These are phyloP conservation scores for Colletotrichum neosansevieriae DNA, from an alignment of 2,329 filamentous ascomycete genomes.

Conservation along the genomic window DNA sequence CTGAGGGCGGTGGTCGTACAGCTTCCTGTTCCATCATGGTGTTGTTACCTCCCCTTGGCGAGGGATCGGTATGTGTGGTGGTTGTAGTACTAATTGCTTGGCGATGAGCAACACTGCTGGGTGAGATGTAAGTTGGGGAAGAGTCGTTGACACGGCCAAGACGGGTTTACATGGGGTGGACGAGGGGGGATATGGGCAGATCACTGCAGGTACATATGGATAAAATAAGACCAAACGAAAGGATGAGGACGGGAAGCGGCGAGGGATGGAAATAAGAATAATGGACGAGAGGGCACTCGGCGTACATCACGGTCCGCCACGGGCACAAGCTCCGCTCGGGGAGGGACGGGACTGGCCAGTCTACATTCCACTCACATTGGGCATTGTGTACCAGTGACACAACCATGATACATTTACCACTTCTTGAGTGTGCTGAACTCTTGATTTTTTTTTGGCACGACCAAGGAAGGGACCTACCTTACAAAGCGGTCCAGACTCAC, in stretches of 20 bases:
- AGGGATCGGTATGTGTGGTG: background rate
- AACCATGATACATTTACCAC: background rate
- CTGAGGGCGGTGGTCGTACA: slow-evolving; percentile 11
- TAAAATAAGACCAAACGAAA: background rate
- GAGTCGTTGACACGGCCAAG: slow-evolving; percentile 20
- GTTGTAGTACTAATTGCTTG: background rate
- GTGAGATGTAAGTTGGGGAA: background rate
- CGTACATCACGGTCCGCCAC: slow-evolving; percentile 4
- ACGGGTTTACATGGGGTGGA: slow-evolving; percentile 12
- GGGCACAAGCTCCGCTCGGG: slow-evolving; percentile 12
- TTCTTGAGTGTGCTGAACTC: background rate
- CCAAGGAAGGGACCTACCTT: slow-evolving; percentile 15
- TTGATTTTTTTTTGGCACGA: slow-evolving; percentile 13
- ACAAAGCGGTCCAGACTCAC: slow-evolving; percentile 12
- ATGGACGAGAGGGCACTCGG: slow-evolving; percentile 31
- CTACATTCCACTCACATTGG: background rate
- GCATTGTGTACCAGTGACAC: slow-evolving; percentile 19
- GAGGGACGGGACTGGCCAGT: background rate
- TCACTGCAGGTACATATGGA: slow-evolving; percentile 20
- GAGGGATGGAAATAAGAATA: slow-evolving; percentile 17
- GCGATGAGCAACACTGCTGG: background rate
- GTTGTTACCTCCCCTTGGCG: slow-evolving; percentile 15
- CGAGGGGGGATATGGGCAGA: slow-evolving; percentile 1
- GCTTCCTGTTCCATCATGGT: slow-evolving; percentile 24
- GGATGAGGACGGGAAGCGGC: background rate